These are phyloP conservation scores for Aspergillus kassunensis DNA, from an alignment of 495 filamentous ascomycete genomes.

Conservation along the genomic window DNA sequence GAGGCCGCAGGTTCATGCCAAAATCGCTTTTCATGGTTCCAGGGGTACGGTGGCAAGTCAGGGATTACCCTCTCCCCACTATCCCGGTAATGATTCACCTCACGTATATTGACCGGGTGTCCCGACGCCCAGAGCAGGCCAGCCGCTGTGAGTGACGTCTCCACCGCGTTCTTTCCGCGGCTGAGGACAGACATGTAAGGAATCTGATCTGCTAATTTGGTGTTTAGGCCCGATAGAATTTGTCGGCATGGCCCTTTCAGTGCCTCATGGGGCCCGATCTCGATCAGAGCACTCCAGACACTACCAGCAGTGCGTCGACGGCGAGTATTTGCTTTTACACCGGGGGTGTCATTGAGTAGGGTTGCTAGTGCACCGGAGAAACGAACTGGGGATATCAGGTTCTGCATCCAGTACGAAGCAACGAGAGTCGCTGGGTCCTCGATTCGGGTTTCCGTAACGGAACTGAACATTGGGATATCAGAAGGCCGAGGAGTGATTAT, in stretches of 20 bases:
- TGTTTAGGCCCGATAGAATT: slow-evolving; percentile 28
- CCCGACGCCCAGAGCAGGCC: slow-evolving; percentile 37
- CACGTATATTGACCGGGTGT: slow-evolving; percentile 15
- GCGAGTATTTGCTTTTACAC: neutral
- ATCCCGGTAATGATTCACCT: neutral
- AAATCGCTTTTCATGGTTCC: slow-evolving; percentile 6
- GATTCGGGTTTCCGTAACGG: slow-evolving; percentile 22
- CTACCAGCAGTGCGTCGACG: neutral
- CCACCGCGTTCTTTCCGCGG: slow-evolving; percentile 30
- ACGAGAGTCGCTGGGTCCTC: slow-evolving; percentile 8
- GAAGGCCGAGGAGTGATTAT: neutral
- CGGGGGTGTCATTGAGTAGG: neutral
- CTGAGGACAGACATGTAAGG: slow-evolving; percentile 33
- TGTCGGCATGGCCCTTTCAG: slow-evolving; percentile 48
- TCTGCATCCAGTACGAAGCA: slow-evolving; percentile 27
- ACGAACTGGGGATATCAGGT: slow-evolving; percentile 24
- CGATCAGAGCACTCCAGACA: neutral
- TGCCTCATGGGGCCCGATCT: neutral
- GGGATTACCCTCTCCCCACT: neutral
- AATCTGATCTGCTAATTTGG: slow-evolving; percentile 27
- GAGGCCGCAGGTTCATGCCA: slow-evolving; percentile 15
- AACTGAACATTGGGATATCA: slow-evolving; percentile 7
- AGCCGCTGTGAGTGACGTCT: slow-evolving; percentile 28
- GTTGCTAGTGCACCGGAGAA: neutral
- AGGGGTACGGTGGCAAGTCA: slow-evolving; percentile 1